Evolutionary conservation across 768 basidiomycete genomes (phyloP), one percentile per base, ranked within the genome.

Genomic region (Tubosaeta sp.): DNA sequence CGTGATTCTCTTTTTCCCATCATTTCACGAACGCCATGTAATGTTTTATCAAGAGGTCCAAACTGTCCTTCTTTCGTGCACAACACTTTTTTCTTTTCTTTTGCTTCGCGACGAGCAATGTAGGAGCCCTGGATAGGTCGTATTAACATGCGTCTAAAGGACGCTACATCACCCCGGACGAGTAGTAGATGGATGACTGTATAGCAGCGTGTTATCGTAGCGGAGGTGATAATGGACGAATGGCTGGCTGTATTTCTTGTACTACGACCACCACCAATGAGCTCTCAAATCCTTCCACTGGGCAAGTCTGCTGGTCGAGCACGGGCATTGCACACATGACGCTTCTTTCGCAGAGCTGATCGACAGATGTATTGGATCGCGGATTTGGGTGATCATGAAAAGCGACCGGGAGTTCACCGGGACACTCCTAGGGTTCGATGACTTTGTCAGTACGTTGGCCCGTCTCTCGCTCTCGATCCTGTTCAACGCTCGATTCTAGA

Each of bases 371-470:
- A 98, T 97, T 67, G 95, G 95, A 50, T 95, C 93, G 30, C 82
- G 84, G 44, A 94, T 98, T 65, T 96, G 93, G 91, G 95, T 98
- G 61, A 84, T 98, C 68, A 97, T 96, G 92, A 98, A 97, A 75
- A 86, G 80, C 60, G 94, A 99, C 55, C 86, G 93, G 41, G 95
- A 99, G 73, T 99, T 97, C 72, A 90, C 89, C 21, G 95, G 95
- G 11, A 96, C 85, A 3, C 76, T 99, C 36, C 78, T 95, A 30
- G 95, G 95, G 2, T 99, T 99, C 61, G 95, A 99, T 67, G 95
- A 99, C 71, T 99, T 95, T 69, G 95, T 99, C 70, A 99, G 95
- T 97, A 68, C 80, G 95, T 94, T 8, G 16, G 16, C 44, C 44
- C 43, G 14, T 18, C 40, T 39, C 24, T 16, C 8, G 25, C 22